Evolutionary conservation across 1,139 yeast species (phyloP).

Genomic region (Kluyveromyces sp.): DNA sequence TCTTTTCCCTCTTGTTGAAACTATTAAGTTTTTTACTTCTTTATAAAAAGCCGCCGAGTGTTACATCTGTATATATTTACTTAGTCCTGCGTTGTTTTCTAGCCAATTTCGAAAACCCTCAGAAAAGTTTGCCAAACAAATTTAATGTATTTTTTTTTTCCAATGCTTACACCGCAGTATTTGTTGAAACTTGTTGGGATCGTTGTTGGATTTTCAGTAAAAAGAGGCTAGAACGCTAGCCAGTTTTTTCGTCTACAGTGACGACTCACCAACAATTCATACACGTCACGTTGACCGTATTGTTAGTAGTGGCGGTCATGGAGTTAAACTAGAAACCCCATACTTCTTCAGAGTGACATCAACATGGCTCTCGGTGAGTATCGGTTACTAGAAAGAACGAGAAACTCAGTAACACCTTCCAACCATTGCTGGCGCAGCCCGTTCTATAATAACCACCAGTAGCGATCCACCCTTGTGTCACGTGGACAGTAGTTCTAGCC

Average conservation of each 20-base stretch:
- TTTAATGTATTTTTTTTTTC: no score
- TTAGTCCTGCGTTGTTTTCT: neutral
- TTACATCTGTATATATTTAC: neutral
- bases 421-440: no score
- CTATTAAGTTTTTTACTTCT: neutral
- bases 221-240: neutral
- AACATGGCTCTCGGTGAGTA: no score
- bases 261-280: conserved; percentile 1
- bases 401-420: no score
- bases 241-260: no score
- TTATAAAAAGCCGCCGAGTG: conserved; percentile 5
- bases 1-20: neutral
- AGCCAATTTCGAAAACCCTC: no score
- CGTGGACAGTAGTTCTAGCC: no score
- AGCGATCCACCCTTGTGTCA: no score
- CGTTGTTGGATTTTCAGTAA: conserved; percentile 3
- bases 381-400: no score
- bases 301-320: neutral
- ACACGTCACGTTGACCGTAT: conserved; percentile 5
- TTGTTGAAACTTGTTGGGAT: conserved; percentile 2
- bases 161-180: no score
- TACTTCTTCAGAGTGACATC: neutral
- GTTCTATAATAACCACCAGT: no score
- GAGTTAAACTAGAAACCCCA: neutral
- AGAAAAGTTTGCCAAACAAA: neutral